phyloP scores from a whole-genome alignment of 371 early-diverging fungal genomes.

The Mortierella sp. region DNA sequence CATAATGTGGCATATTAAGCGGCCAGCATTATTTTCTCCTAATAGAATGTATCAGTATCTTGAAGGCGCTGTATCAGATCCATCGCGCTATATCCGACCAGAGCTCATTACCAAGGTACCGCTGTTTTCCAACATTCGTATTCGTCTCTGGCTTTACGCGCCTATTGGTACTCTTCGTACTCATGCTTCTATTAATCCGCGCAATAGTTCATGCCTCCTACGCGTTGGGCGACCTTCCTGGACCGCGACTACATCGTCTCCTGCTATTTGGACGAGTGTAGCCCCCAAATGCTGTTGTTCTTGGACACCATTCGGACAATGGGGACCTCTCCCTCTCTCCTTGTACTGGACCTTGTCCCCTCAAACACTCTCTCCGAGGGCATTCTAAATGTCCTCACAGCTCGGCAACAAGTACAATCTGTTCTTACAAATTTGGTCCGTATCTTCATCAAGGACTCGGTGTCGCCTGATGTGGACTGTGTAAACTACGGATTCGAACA shows the following conservation, averaged over 20 bases:
- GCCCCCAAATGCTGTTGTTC: slow-evolving; percentile 24
- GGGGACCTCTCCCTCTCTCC: neutral
- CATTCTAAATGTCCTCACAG: neutral
- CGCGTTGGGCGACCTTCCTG: slow-evolving; percentile 22
- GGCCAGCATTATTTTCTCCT: no score
- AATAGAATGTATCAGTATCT: slow-evolving; percentile 38
- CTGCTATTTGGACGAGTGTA: slow-evolving; percentile 21
- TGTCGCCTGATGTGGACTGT: neutral
- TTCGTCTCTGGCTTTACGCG: no score
- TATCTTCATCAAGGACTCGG: neutral
- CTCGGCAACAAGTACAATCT: neutral
- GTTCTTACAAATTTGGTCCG: neutral
- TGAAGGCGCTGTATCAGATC: slow-evolving; percentile 24
- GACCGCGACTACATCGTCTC: slow-evolving; percentile 27
- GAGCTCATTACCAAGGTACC: slow-evolving; percentile 26
- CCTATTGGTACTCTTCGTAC: neutral
- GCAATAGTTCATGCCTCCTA: slow-evolving; percentile 27
- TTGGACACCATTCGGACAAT: slow-evolving; percentile 19
- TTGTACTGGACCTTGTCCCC: neutral
- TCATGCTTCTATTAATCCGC: neutral
- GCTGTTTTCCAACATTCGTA: neutral
- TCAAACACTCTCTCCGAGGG: neutral
- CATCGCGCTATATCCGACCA: slow-evolving; percentile 15
- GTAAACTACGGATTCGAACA: neutral
- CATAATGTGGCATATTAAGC: neutral